Base-by-base conservation (phyloP, 768 basidiomycete species). In the Macrolepiota albuminosa region DNA sequence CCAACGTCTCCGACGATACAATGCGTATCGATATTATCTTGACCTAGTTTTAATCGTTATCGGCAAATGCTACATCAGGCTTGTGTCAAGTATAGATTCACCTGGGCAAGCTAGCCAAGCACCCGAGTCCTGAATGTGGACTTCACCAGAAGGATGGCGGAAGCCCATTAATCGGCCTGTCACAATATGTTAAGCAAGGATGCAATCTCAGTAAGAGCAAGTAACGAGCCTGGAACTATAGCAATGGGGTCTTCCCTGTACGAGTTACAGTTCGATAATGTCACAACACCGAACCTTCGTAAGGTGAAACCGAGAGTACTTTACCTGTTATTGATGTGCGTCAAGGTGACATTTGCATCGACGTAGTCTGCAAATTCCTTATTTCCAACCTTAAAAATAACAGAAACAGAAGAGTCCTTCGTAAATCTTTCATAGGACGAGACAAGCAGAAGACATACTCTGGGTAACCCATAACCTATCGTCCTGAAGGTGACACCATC, bases 291-390 rank as follows among this genome's bases (percentile, higher is more conserved):
- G 3, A n/a, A 42, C 14, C 5, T 34, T 31, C 26, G 21, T 21
- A 18, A 24, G 21, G 21, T 14, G 46, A 8, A 33, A 42, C 26
- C 46, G 42, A 37, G 18, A 58, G n/a, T 18, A 40, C 57, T 71
- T 55, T 36, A 77, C 78, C 70, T 76, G 72, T 89, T 87, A 66
- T 84, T 88, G 63, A 89, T 81, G 65, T 83, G 86, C 0, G 79
- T 83, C 49, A 87, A 63, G 14, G 71, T 54, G 26, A 77, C 40
- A 56, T 82, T 70, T 7, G 78, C 72, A 62, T 87, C 84, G 52
- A 87, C 81, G 64, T 83, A 85, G 67, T 85, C 63, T 0, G 85
- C 85, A 62, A 87, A 89, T 2, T 75, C 82, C 67, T 80, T 79
- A 68, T 87, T 86, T 14, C 86, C 84, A 33, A 79, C 78, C 78